Evolutionary conservation across 2,329 filamentous ascomycete genomes (phyloP).

Genomic region (Kalmusia sp.): DNA sequence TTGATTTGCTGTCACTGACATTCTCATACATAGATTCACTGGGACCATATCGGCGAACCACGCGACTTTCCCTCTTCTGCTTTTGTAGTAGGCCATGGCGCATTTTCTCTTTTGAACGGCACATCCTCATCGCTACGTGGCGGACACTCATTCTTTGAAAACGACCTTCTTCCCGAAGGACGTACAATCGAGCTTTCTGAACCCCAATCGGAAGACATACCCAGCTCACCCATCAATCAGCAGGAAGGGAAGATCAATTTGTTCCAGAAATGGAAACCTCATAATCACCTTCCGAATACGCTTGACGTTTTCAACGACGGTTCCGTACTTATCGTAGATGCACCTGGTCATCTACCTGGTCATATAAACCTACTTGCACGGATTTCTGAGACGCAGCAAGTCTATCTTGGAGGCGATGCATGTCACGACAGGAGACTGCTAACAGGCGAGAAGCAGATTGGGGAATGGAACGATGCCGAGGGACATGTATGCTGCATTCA

Average conservation of each 20-base stretch:
- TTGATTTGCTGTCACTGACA: not conserved
- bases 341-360: constrained; percentile 61
- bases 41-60: constrained; percentile 52
- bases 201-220: constrained; percentile 26
- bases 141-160: constrained; percentile 51
- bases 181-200: constrained; percentile 53
- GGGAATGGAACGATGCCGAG: constrained; percentile 56
- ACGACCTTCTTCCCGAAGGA: constrained; percentile 51
- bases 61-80: constrained; percentile 44
- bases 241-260: constrained; percentile 18
- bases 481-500: constrained; percentile 61
- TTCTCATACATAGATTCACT: constrained; percentile 42
- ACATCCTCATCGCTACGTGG: constrained; percentile 29
- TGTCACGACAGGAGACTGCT: constrained; percentile 62
- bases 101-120: constrained; percentile 29
- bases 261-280: constrained; percentile 49
- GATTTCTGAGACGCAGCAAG: constrained; percentile 45
- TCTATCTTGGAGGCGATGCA: constrained; percentile 62
- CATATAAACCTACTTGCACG: constrained; percentile 61
- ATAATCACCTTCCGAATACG: constrained; percentile 52
- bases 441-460: constrained; percentile 60
- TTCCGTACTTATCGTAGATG: constrained; percentile 56
- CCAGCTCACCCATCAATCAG: not conserved
- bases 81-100: constrained; percentile 49
- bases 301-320: constrained; percentile 60